Percentiles rank a stretch among this genome's conserved stretches.
phyloP scores from a whole-genome alignment of 352 stramenopile species.

The Pythium phragmitis region DNA sequence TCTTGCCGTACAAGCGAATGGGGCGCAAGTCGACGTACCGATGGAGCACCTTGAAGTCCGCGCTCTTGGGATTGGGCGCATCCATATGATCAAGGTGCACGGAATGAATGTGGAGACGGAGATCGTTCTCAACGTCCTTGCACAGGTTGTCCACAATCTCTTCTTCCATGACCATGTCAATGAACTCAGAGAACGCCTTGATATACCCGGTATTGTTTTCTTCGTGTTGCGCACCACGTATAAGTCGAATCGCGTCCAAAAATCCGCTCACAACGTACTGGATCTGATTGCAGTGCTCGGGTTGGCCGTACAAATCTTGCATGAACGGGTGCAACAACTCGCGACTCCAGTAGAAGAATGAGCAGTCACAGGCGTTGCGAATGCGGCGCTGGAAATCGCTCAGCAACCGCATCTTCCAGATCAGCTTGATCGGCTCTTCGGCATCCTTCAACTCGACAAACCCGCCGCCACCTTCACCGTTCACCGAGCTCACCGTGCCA shows the following conservation, averaged over 20 bases:
- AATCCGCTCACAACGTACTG: conserved; percentile 84
- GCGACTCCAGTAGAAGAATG: conserved; percentile 92
- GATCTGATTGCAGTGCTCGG: conserved; percentile 80
- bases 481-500: conserved; percentile 35
- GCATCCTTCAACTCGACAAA: conserved; percentile 56
- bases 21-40: conserved; percentile 86
- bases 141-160: conserved; percentile 89
- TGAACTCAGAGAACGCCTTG: conserved; percentile 73
- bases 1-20: conserved; percentile 88
- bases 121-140: conserved; percentile 92
- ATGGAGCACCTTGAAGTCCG: conserved; percentile 80
- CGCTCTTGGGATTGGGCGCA: conserved; percentile 80
- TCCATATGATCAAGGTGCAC: conserved; percentile 87
- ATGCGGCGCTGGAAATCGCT: conserved; percentile 90
- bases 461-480: conserved; percentile 37
- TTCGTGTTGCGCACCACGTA: conserved; percentile 79
- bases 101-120: conserved; percentile 89
- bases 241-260: conserved; percentile 68
- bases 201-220: conserved; percentile 65
- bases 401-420: conserved; percentile 85
- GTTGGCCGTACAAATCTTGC: conserved; percentile 74
- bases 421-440: conserved; percentile 75
- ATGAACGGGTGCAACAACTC: conserved; percentile 89
- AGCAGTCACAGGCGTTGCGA: conserved; percentile 85
- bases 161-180: conserved; percentile 82